phyloP scores from a whole-genome alignment of 345 rosid genomes.

The Fremontodendron californicum region DNA sequence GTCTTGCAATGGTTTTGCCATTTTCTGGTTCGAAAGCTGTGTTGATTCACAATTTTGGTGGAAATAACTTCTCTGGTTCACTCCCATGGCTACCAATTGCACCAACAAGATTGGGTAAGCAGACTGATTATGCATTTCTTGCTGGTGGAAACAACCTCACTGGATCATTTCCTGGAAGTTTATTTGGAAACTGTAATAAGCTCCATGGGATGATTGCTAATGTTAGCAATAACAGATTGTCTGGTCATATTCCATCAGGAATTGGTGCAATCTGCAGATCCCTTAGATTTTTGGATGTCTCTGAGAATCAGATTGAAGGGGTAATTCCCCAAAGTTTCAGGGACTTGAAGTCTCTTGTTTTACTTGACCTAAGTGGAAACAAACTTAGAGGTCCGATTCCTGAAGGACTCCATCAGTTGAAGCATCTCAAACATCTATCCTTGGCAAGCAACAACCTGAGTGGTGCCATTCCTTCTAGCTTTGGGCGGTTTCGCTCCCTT shows the following conservation, averaged over 20 bases:
- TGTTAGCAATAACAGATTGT: slow-evolving; percentile 47
- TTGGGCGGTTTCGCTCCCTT: slow-evolving; percentile 31
- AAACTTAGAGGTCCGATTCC: slow-evolving; percentile 51
- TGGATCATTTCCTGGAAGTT: slow-evolving; percentile 39
- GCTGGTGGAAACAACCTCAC: slow-evolving; percentile 46
- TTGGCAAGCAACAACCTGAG: slow-evolving; percentile 44
- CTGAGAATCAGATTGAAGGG: slow-evolving; percentile 50
- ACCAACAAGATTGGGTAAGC: slow-evolving; percentile 17
- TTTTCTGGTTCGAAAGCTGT: neutral
- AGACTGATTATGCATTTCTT: slow-evolving; percentile 33
- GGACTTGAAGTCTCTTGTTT: slow-evolving; percentile 38
- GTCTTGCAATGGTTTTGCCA: neutral
- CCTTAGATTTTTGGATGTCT: slow-evolving; percentile 49
- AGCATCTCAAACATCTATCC: slow-evolving; percentile 40
- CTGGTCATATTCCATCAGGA: slow-evolving; percentile 47
- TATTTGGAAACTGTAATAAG: slow-evolving; percentile 44
- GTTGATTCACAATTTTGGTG: slow-evolving; percentile 28
- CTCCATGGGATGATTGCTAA: slow-evolving; percentile 38
- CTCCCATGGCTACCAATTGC: slow-evolving; percentile 25
- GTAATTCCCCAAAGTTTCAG: slow-evolving; percentile 38
- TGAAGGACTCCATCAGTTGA: slow-evolving; percentile 33
- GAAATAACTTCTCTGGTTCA: slow-evolving; percentile 33
- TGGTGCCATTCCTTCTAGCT: slow-evolving; percentile 42
- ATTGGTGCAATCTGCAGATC: slow-evolving; percentile 43
- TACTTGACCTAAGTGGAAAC: slow-evolving; percentile 52